A percentile compares a stretch with the other conserved stretches of the same genome.
Conservation (phyloP, 352 stramenopile species). For the Phytophthora rubi region DNA sequence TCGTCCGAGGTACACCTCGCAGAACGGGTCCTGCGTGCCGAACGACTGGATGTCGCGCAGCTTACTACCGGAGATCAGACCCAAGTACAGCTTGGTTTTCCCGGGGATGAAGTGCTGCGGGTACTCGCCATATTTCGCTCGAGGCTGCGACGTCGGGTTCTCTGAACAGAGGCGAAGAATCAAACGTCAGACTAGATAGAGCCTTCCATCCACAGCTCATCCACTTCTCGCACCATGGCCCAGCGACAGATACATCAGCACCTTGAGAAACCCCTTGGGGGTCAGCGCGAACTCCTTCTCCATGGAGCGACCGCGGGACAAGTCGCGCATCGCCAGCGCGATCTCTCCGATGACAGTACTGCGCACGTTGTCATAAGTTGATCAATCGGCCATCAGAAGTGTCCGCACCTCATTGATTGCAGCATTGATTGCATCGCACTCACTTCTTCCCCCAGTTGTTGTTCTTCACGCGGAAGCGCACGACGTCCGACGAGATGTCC, state of each 20-base stretch:
- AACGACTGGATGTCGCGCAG: slow-evolving; percentile 80
- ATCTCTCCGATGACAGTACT: slow-evolving; percentile 79
- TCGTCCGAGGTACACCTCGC: slow-evolving; percentile 72
- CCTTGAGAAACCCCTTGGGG: slow-evolving; percentile 70
- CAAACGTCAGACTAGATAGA: neutral
- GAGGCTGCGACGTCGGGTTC: slow-evolving; percentile 70
- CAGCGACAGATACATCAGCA: slow-evolving; percentile 75
- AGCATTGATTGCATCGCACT: slow-evolving; percentile 7
- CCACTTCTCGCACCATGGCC: slow-evolving; percentile 54
- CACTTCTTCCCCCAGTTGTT: slow-evolving; percentile 85
- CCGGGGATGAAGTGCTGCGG: slow-evolving; percentile 78
- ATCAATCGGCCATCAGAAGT: neutral
- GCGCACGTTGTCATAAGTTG: neutral
- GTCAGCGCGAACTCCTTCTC: slow-evolving; percentile 82
- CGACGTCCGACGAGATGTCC: slow-evolving; percentile 68
- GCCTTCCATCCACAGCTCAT: neutral
- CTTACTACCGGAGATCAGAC: slow-evolving; percentile 74
- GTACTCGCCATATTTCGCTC: slow-evolving; percentile 74
- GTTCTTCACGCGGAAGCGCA: slow-evolving; percentile 78
- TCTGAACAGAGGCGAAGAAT: slow-evolving; percentile 37
- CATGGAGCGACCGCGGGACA: slow-evolving; percentile 77
- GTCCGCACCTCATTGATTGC: neutral
- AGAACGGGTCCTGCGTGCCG: slow-evolving; percentile 78
- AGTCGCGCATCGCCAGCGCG: slow-evolving; percentile 68
- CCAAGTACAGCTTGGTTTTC: slow-evolving; percentile 74